Evolutionary conservation across 257 asterid genomes (phyloP).

Genomic region (Cynanchum wilfordii): DNA sequence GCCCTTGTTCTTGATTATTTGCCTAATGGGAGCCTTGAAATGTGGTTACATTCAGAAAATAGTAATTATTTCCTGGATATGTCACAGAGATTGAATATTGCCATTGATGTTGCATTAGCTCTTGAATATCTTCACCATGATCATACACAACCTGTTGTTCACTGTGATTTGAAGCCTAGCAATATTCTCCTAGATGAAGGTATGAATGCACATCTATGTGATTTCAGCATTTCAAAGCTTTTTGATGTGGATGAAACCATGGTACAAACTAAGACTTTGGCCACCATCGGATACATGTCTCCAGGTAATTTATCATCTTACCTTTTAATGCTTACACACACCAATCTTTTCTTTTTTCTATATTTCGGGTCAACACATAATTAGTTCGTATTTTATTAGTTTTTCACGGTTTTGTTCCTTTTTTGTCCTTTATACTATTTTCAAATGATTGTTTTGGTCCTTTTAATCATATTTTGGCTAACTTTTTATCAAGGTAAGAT

Average conservation of each 20-base stretch:
- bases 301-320: conserved; percentile 14
- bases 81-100: conserved; percentile 7
- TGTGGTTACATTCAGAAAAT: conserved; percentile 21
- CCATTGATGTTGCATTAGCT: conserved; percentile 18
- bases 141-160: conserved; percentile 8
- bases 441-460: too few species aligned
- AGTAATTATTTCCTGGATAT: conserved; percentile 2
- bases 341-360: too few species aligned
- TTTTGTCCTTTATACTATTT: too few species aligned
- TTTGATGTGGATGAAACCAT: not conserved
- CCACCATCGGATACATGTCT: conserved; percentile 25
- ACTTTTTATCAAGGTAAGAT: too few species aligned
- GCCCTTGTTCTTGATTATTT: conserved; percentile 22
- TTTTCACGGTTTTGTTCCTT: too few species aligned
- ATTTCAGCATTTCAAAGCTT: conserved; percentile 17
- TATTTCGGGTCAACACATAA: too few species aligned
- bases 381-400: too few species aligned
- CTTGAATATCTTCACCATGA: conserved; percentile 23
- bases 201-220: conserved; percentile 11
- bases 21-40: conserved; percentile 28
- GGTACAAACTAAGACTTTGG: conserved; percentile 19
- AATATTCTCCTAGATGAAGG: conserved; percentile 17
- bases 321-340: too few species aligned
- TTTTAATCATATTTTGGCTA: too few species aligned
- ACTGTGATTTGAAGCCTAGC: conserved; percentile 22